Percentiles rank a stretch among this genome's conserved stretches.
Conservation (phyloP, 116 monocot species). For the Trichopus zeylanicus region DNA sequence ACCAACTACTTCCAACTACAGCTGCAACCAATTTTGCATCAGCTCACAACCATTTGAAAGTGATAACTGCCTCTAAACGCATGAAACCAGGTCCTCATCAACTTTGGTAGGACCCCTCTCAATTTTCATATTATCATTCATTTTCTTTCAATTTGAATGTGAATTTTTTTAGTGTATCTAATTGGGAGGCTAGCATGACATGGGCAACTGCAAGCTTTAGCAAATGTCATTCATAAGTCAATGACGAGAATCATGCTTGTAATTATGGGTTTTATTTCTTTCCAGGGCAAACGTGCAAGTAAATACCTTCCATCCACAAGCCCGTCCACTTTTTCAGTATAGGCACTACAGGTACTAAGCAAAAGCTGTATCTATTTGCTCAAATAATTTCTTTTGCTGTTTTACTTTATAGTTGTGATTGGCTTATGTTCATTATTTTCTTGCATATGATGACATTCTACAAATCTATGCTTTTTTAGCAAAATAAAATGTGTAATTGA, state of each 20-base stretch:
- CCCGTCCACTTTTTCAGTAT: conserved; percentile 90
- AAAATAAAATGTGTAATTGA: too few relatives aligned
- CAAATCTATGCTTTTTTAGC: too few relatives aligned
- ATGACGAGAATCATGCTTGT: not conserved
- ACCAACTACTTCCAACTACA: conserved; percentile 49
- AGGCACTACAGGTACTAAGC: conserved; percentile 87
- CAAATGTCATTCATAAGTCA: too few relatives aligned
- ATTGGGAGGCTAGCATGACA: too few relatives aligned
- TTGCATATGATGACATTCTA: too few relatives aligned
- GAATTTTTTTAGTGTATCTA: too few relatives aligned
- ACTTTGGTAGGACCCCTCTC: conserved; percentile 51
- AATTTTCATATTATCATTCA: conserved; percentile 2
- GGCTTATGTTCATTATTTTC: not conserved
- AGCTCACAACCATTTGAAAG: conserved; percentile 68
- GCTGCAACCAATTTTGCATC: conserved; percentile 51
- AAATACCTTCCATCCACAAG: conserved; percentile 68
- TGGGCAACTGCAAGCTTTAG: too few relatives aligned
- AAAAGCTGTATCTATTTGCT: not conserved
- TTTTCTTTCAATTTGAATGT: too few relatives aligned
- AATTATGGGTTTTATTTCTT: conserved; percentile 5
- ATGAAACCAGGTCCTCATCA: conserved; percentile 65
- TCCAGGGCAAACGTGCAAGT: conserved; percentile 58
- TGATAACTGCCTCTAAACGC: conserved; percentile 87
- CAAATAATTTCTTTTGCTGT: not conserved
- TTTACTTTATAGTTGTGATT: not conserved